These are phyloP conservation scores for Beauveria bassiana DNA, from an alignment of 2,329 filamentous ascomycete species.

Conservation along the genomic window DNA sequence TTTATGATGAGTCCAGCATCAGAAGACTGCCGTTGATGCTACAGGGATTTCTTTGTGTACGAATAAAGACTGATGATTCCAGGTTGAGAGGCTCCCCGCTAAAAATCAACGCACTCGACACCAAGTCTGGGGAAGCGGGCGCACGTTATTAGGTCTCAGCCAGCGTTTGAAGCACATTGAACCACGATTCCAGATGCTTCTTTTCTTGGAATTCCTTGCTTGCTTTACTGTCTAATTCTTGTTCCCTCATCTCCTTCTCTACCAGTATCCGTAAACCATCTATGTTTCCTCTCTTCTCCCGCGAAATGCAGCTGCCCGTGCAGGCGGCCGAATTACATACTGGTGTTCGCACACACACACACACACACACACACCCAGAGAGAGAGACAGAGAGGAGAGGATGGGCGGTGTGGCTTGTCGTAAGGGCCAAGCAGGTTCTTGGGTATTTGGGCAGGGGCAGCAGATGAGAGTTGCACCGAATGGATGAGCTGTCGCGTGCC, in stretches of 20 bases:
- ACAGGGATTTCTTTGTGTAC: too few species aligned
- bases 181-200: background rate
- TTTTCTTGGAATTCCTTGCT: background rate
- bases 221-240: background rate
- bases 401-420: too few species aligned
- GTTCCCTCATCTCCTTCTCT: background rate
- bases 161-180: background rate
- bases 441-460: background rate
- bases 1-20: too few species aligned
- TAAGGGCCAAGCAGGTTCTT: background rate
- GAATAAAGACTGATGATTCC: too few species aligned
- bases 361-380: too few species aligned
- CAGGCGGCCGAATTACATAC: background rate
- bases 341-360: too few species aligned
- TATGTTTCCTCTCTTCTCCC: constrained; percentile 1
- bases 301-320: background rate
- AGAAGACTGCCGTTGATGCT: too few species aligned
- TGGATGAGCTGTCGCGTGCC: background rate
- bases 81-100: too few species aligned
- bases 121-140: background rate
- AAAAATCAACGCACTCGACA: too few species aligned
- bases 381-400: too few species aligned
- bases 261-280: too few species aligned
- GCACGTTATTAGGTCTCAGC: background rate
- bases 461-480: background rate